phyloP scores from a whole-genome alignment of 352 stramenopile genomes.

The Phytophthora sansomeana region DNA sequence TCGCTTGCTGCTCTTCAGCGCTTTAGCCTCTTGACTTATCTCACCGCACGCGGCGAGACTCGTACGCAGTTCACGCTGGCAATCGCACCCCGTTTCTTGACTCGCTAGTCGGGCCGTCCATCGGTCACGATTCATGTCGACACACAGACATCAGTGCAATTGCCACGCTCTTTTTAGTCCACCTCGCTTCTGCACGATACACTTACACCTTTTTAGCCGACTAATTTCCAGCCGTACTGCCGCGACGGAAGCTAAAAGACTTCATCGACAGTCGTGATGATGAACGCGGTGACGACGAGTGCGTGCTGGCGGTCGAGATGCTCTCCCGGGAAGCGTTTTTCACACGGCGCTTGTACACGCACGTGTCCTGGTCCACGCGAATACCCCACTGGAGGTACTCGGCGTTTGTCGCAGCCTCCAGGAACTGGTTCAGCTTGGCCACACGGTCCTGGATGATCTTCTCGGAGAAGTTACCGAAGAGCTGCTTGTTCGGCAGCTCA shows the following conservation, averaged over 20 bases:
- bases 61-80: constrained; percentile 22
- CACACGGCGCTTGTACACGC: constrained; percentile 76
- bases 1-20: constrained; percentile 34
- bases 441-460: constrained; percentile 83
- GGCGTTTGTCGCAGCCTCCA: constrained; percentile 76
- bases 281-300: constrained; percentile 64
- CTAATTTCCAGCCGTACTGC: constrained; percentile 65
- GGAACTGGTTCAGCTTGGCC: constrained; percentile 76
- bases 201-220: constrained; percentile 30
- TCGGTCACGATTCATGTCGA: constrained; percentile 9
- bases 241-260: constrained; percentile 73
- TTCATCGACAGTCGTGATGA: constrained; percentile 77
- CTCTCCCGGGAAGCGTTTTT: constrained; percentile 62
- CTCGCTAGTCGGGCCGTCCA: constrained; percentile 24
- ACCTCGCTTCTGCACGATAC: constrained; percentile 35
- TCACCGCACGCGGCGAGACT: constrained; percentile 16
- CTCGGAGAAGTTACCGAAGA: constrained; percentile 77
- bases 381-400: constrained; percentile 83
- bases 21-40: constrained; percentile 16
- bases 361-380: constrained; percentile 78
- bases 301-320: constrained; percentile 48
- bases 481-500: constrained; percentile 76
- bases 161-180: constrained; percentile 27
- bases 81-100: constrained; percentile 29
- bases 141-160: constrained; percentile 20